A percentile compares a stretch with the other conserved stretches of the same genome.
Conservation (phyloP, 1,284 basidiomycete genomes). For the Somion occarium region DNA sequence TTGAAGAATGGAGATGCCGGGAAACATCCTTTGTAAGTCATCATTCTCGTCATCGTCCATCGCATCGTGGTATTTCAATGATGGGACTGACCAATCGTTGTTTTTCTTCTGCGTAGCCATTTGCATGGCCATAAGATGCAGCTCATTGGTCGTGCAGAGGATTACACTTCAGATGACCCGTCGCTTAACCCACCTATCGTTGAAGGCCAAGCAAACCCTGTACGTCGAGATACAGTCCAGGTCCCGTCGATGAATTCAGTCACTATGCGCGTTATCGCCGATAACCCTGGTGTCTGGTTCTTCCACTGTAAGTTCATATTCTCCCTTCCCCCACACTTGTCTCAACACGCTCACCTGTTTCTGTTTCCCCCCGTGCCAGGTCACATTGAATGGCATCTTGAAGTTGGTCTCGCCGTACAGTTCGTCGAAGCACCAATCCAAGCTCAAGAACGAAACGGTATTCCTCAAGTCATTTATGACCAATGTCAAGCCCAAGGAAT, state of each 20-base stretch:
- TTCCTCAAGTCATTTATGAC: constrained; percentile 55
- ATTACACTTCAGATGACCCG: constrained; percentile 78
- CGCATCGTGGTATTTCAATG: not conserved
- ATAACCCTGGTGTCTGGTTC: constrained; percentile 85
- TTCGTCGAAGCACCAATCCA: constrained; percentile 73
- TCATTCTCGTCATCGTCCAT: too few species aligned
- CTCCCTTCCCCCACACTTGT: too few species aligned
- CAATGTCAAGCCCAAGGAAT: constrained; percentile 67
- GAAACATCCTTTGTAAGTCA: constrained; percentile 81
- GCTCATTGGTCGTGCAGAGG: constrained; percentile 66
- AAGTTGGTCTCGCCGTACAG: constrained; percentile 72
- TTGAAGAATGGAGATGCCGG: constrained; percentile 77
- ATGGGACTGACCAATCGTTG: not conserved
- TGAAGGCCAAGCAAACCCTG: constrained; percentile 77
- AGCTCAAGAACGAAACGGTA: constrained; percentile 42
- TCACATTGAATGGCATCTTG: constrained; percentile 81
- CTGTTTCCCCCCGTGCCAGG: constrained; percentile 32
- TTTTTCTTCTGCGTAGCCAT: constrained; percentile 49
- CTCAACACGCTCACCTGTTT: not conserved
- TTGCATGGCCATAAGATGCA: constrained; percentile 81
- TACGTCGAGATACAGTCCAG: constrained; percentile 77
- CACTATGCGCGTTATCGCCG: constrained; percentile 66
- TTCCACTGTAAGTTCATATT: constrained; percentile 58
- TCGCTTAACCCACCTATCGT: constrained; percentile 76
- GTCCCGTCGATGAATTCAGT: constrained; percentile 58